Percentiles rank a stretch among this genome's conserved stretches.
These are phyloP conservation scores for Areca catechu DNA, from an alignment of 176 grass and related monocot species.

Conservation along the genomic window DNA sequence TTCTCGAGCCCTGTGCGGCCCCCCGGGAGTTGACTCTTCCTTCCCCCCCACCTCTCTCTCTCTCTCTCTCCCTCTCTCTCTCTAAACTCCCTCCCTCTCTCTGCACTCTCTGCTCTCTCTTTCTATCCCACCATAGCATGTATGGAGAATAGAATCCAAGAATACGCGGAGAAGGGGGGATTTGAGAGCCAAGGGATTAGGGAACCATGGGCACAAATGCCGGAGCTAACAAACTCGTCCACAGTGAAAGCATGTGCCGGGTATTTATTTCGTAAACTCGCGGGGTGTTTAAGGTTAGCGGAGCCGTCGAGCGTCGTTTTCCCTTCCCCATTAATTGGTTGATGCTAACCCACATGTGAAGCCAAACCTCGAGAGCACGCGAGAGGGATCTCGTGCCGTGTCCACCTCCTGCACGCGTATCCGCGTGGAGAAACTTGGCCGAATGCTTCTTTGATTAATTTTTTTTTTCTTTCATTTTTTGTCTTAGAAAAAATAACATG, in stretches of 20 bases:
- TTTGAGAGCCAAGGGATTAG: too few relatives aligned
- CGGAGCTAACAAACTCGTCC: too few relatives aligned
- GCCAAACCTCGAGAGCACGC: not conserved
- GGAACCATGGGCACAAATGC: too few relatives aligned
- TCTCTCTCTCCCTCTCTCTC: not conserved
- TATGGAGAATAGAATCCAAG: too few relatives aligned
- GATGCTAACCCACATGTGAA: not conserved
- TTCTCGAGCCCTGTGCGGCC: slow-evolving; percentile 12
- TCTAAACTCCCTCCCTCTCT: not conserved
- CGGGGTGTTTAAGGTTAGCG: not conserved
- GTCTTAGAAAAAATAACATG: too few relatives aligned
- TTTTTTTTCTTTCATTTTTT: too few relatives aligned
- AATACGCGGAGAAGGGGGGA: too few relatives aligned
- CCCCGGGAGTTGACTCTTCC: slow-evolving; percentile 6
- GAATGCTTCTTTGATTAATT: too few relatives aligned
- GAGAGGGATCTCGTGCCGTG: not conserved
- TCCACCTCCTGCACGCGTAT: not conserved
- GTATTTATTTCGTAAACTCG: not conserved
- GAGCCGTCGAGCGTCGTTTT: not conserved
- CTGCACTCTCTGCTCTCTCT: not conserved
- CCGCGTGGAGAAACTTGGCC: not conserved
- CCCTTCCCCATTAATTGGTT: not conserved
- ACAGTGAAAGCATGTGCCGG: not conserved
- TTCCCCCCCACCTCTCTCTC: too few relatives aligned
- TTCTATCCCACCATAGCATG: not conserved